These are phyloP conservation scores for Termitomyces sp. DNA, from an alignment of 768 basidiomycete genomes.

Conservation along the genomic window DNA sequence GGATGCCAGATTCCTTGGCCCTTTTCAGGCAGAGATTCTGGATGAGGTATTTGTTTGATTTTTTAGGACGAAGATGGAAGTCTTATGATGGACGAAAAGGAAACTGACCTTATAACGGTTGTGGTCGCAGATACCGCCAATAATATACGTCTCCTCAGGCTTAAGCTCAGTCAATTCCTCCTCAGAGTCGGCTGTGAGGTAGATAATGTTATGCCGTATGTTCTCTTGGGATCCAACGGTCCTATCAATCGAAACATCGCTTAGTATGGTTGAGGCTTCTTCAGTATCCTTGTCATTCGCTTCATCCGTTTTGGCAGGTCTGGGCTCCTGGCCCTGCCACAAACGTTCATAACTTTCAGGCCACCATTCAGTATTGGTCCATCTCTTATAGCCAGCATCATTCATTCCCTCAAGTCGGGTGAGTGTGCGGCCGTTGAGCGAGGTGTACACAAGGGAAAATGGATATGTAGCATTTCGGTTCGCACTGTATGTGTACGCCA, in stretches of 20 bases:
- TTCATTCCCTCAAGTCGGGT: conserved; percentile 61
- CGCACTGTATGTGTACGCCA: conserved; percentile 87
- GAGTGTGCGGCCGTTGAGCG: conserved; percentile 69
- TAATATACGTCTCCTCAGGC: conserved; percentile 87
- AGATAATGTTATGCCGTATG: conserved; percentile 61
- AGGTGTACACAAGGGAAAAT: conserved; percentile 77
- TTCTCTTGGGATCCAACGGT: conserved; percentile 5
- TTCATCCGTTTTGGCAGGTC: not conserved
- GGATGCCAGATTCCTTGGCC: conserved; percentile 68
- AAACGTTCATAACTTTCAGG: conserved; percentile 66
- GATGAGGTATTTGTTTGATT: not conserved
- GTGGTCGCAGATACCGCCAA: conserved; percentile 93
- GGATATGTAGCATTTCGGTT: conserved; percentile 74
- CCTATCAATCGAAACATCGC: not conserved
- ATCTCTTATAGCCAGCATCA: conserved; percentile 71
- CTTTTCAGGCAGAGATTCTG: conserved; percentile 91
- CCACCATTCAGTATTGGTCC: conserved; percentile 86
- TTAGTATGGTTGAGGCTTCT: not conserved
- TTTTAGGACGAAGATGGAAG: conserved; percentile 6
- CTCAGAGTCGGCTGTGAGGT: conserved; percentile 92
- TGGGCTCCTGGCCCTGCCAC: conserved; percentile 39
- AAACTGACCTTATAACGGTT: conserved; percentile 85
- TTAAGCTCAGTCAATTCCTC: conserved; percentile 82
- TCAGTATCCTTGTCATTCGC: not conserved
- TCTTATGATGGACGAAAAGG: not conserved